Evolutionary conservation across 495 filamentous ascomycete species (phyloP), one percentile per base, ranked within the genome.

Genomic region (Aspergillus leporis): DNA sequence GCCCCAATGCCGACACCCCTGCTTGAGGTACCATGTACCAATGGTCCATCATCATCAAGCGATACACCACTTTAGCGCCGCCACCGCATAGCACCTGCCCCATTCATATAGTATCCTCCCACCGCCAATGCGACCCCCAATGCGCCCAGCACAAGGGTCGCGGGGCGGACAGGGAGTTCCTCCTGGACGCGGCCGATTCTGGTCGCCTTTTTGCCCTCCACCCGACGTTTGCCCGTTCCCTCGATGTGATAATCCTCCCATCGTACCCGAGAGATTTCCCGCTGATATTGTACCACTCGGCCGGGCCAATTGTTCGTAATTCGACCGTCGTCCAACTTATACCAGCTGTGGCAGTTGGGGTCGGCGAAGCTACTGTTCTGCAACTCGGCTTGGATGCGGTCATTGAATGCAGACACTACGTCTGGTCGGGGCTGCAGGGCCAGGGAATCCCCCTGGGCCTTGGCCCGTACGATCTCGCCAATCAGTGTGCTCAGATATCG

Each of bases 261-360:
- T 19, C 67, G 55, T 7, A 87, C 69, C 30, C 64, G 64, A 8
- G 64, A 63, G 38, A 82, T 55, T 34, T 75, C 57, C 28, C 69
- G 57, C 62, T 85, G 82, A 58, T 85, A 85, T 51, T 78, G 70
- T 2, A 83, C 55, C 9, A 78, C 77, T 73, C 14, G 65, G 78
- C 77, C 74, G 14, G 65, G 73, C 81, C 82, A 86, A 61, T 85
- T 84, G 53, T 83, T 83, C 30, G 81, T 85, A 56, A 85, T 81
- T 46, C 71, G 58, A 2, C 82, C 84, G 13, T 77, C 70, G 0
- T 76, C 71, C 38, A 70, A 76, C 69, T 84, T 85, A 62, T 85
- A 86, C 81, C 83, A 86, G 19, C 68, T 76, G n/a, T 70, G 73
- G 63, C 83, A 86, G 30, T 74, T 76, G 1, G 77, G 76, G 56